Percentiles rank a stretch among this genome's conserved stretches.
Conservation (phyloP, 2,329 filamentous ascomycete genomes). For the Trichoderma polysporum region DNA sequence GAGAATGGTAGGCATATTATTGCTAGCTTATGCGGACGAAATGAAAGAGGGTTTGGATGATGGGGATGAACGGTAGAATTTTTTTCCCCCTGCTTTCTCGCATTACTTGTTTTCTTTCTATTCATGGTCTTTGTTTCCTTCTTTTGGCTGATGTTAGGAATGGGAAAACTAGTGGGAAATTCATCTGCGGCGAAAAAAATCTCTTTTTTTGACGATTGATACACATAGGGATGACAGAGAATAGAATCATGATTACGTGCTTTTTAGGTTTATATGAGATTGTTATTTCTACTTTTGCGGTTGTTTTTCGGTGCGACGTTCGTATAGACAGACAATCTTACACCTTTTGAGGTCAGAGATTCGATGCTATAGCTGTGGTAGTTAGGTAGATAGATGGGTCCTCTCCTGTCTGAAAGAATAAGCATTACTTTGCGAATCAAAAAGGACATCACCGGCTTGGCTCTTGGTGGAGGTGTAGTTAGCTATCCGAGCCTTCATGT, state of each 20-base stretch:
- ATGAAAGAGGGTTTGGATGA: background rate
- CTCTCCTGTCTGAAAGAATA: too few relatives aligned
- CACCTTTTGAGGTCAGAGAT: background rate
- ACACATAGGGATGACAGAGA: background rate
- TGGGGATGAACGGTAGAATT: background rate
- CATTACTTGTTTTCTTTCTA: background rate
- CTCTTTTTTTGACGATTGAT: background rate
- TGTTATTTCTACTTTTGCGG: background rate
- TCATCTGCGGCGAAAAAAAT: background rate
- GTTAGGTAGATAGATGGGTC: background rate
- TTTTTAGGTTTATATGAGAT: background rate
- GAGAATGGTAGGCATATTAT: background rate
- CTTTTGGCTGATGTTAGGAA: background rate
- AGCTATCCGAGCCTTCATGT: too few relatives aligned
- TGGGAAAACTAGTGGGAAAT: background rate
- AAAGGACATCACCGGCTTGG: too few relatives aligned
- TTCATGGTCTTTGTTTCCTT: background rate
- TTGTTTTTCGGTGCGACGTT: background rate
- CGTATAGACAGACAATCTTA: background rate
- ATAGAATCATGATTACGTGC: background rate
- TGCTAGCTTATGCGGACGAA: background rate
- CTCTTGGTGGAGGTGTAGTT: too few relatives aligned
- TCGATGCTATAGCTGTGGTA: background rate
- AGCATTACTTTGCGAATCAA: too few relatives aligned
- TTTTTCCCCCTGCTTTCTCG: background rate